Evolutionary conservation across 331 rosid species (phyloP), one percentile per base, ranked within the genome.

Genomic region (Prunus yedoensis): DNA sequence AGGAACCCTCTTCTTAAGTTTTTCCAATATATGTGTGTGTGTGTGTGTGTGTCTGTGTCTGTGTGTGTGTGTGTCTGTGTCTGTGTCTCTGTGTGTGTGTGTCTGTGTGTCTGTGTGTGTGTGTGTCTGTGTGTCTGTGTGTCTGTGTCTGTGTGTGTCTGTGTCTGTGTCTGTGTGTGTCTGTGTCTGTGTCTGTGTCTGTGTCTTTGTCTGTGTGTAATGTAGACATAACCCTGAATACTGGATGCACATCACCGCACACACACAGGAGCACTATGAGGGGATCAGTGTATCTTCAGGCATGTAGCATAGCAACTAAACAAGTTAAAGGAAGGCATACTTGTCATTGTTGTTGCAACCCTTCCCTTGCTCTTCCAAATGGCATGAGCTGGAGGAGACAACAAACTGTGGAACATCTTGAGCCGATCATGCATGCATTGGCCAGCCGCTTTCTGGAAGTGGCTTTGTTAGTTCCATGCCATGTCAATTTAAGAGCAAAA

Each of bases 381-480:
- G 64, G 78, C 76, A 63, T 76, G 85, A 66, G 46, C 82, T 81
- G 91, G 86, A 51, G 88, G 87, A 64, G 88, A 76, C 66, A 86
- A 68, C 73, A 87, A 56, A 79, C 62, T 78, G 66, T 83, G 83
- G 76, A 78, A 85, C 21, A 16, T 60, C 84, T 87, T 91, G 77
- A 73, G 74, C 77, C 66, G 77, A 66, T 84, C 91, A 69, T 87
- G 89, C 78, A 89, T 72, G 54, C 88, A 87, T 83, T 85, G 91
- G 70, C 96, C 97, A 62, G 88, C 93, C 21, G 98, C 96, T 74
- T 74, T 68, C 98, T 94, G 88, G 63, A 88, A 83, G 51, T 54
- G 83, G 83, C 67, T 56, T 77, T 66, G 68, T 85, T 68, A 82
- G 75, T 56, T 70, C 28, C 45, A 68, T 38, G 38, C 20, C 43